Conservation (phyloP, 2,329 filamentous ascomycete species). For the Pseudohalonectria lignicola region DNA sequence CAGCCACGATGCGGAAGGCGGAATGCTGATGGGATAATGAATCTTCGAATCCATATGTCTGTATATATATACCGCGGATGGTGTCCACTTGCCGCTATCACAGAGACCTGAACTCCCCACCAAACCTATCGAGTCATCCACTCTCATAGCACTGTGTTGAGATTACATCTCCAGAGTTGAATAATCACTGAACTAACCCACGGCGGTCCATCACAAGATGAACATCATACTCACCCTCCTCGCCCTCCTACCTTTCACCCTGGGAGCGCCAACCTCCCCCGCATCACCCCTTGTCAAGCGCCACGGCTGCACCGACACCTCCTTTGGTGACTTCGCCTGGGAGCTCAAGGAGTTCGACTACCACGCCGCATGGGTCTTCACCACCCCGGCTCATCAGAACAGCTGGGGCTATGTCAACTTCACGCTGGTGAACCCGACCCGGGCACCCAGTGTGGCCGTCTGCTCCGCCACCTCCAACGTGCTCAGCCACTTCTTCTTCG, state of each 20-base stretch:
- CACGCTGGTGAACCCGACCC: slow-evolving; percentile 32
- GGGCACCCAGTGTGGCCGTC: slow-evolving; percentile 15
- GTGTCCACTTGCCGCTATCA: too few relatives aligned
- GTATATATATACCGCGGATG: too few relatives aligned
- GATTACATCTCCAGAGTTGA: too few relatives aligned
- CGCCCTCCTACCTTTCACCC: neutral
- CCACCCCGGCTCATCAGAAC: slow-evolving; percentile 39
- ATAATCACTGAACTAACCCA: too few relatives aligned
- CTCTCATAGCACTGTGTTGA: too few relatives aligned
- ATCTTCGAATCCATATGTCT: too few relatives aligned
- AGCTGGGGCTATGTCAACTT: slow-evolving; percentile 35
- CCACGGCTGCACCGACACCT: slow-evolving; percentile 19
- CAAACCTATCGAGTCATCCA: too few relatives aligned
- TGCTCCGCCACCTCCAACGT: slow-evolving; percentile 30
- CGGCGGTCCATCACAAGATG: too few relatives aligned
- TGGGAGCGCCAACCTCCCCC: slow-evolving; percentile 2
- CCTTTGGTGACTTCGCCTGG: slow-evolving; percentile 23
- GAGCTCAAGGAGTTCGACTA: slow-evolving; percentile 31
- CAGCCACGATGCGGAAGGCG: too few relatives aligned
- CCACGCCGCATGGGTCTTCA: slow-evolving; percentile 36
- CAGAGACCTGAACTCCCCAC: too few relatives aligned
- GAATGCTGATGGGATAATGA: too few relatives aligned
- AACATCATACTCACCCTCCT: slow-evolving; percentile 1
- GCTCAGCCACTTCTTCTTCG: slow-evolving; percentile 39
- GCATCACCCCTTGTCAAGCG: neutral